Base-by-base conservation (phyloP, 2,329 filamentous ascomycete species). In the Zymoseptoria brevis region DNA sequence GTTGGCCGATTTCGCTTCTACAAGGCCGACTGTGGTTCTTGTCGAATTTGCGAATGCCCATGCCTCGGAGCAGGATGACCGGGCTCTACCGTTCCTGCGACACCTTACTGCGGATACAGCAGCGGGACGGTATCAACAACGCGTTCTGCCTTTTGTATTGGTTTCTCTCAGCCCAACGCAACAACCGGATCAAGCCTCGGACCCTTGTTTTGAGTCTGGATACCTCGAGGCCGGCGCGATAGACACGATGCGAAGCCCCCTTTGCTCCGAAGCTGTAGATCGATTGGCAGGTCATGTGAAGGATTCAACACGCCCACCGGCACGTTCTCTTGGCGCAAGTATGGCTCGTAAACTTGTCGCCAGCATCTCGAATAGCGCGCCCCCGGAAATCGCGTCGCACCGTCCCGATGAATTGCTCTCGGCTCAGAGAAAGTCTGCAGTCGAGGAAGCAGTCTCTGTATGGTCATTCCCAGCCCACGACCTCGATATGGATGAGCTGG, bases 381-480 rank as follows among this genome's bases (percentile, higher is more conserved):
- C 56, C 19, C 67, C 67, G 1, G 53, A 57, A 16, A 58, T 67
- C 8, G 67, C 68, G 7, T 61, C 61, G 29, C 60, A 68, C 57
- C 60, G 65, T 41, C 82, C 82, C 41, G 82, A 89, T 66, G 81
- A 96, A 62, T 80, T 83, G 53, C 81, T 96, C 19, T 79, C 84
- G 9, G 75, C 83, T 8, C 82, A 88, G 59, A 84, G 88, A 16
- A 66, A 61, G 50, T 59, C 59, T 19, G 63, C 82, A 51, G 84
- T 97, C 59, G 85, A 85, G 60, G 74, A 81, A 8, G 86, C 86
- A 19, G 80, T 96, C 45, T 88, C 87, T 19, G 81, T 81, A 54
- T 97, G 94, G 93, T 80, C 85, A 57, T 99, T 97, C 70, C 92
- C 87, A 50, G 93, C 92, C 2, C 93, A 96, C 70, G 85, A 90